A percentile compares a stretch with the other conserved stretches of the same genome.
Conservation (phyloP, 1,139 yeast genomes). For the Kodamaea sp. region DNA sequence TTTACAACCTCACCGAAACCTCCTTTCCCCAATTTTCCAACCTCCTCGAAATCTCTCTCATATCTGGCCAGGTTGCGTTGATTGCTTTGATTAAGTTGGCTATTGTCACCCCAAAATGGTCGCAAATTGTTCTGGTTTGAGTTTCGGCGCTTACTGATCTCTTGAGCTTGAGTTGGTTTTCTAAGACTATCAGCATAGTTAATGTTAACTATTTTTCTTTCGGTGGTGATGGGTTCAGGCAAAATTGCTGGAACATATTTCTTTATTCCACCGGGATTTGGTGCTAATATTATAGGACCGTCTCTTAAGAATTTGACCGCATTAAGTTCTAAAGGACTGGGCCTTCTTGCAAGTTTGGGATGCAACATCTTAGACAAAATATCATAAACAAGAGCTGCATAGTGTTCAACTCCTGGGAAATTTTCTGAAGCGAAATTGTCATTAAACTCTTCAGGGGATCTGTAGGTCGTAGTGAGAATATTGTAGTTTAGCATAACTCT, state of each 20-base stretch:
- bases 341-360: slow-evolving; percentile 66
- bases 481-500: slow-evolving; percentile 65
- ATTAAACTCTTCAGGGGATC: slow-evolving; percentile 64
- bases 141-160: slow-evolving; percentile 16
- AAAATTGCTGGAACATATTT: background rate
- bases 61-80: slow-evolving; percentile 33
- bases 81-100: slow-evolving; percentile 1
- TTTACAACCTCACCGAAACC: slow-evolving; percentile 98
- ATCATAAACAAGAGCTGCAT: slow-evolving; percentile 52
- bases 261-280: background rate
- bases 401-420: slow-evolving; percentile 32
- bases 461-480: slow-evolving; percentile 46
- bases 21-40: slow-evolving; percentile 89
- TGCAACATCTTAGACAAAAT: slow-evolving; percentile 68
- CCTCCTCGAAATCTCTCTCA: slow-evolving; percentile 84
- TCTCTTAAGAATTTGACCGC: slow-evolving; percentile 81
- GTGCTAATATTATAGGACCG: slow-evolving; percentile 42
- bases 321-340: slow-evolving; percentile 78
- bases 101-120: slow-evolving; percentile 6
- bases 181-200: slow-evolving; percentile 2
- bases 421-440: slow-evolving; percentile 39
- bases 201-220: background rate
- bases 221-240: background rate
- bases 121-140: slow-evolving; percentile 18
- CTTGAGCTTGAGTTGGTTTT: slow-evolving; percentile 4